A percentile compares a stretch with the other conserved stretches of the same genome.
Conservation (phyloP, 2,329 filamentous ascomycete genomes). For the Knufia petricola region DNA sequence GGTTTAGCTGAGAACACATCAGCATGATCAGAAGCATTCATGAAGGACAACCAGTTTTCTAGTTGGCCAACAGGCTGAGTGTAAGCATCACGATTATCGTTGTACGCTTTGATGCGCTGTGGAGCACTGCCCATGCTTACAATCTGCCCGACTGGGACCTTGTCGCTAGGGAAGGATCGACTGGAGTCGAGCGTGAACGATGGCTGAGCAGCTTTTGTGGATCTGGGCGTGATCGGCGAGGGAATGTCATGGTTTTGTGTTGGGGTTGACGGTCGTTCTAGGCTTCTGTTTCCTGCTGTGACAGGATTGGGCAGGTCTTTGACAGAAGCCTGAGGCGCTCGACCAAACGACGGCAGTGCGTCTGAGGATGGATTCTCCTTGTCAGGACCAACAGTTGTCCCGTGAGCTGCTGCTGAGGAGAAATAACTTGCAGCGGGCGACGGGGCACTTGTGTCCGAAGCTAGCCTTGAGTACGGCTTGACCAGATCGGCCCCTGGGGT, state of each 20-base stretch:
- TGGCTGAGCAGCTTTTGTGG: conserved; percentile 13
- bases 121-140: conserved; percentile 54
- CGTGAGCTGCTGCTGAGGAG: not conserved
- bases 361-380: not conserved
- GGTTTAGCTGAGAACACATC: conserved; percentile 29
- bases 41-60: conserved; percentile 40
- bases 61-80: conserved; percentile 66
- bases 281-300: not conserved
- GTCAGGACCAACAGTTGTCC: not conserved
- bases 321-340: not conserved
- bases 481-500: not conserved
- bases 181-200: conserved; percentile 27
- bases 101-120: conserved; percentile 65
- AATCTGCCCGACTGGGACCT: conserved; percentile 64
- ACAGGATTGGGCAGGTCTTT: conserved; percentile 2
- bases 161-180: not conserved
- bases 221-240: conserved; percentile 9
- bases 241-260: not conserved
- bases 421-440: not conserved
- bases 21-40: conserved; percentile 44
- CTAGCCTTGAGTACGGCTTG: not conserved
- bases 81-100: conserved; percentile 62
- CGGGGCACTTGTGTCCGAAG: not conserved
- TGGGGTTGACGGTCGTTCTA: not conserved
- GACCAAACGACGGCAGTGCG: not conserved